Evolutionary conservation across 441 rosid genomes (phyloP).

Genomic region (Bruguiera hainesii): DNA sequence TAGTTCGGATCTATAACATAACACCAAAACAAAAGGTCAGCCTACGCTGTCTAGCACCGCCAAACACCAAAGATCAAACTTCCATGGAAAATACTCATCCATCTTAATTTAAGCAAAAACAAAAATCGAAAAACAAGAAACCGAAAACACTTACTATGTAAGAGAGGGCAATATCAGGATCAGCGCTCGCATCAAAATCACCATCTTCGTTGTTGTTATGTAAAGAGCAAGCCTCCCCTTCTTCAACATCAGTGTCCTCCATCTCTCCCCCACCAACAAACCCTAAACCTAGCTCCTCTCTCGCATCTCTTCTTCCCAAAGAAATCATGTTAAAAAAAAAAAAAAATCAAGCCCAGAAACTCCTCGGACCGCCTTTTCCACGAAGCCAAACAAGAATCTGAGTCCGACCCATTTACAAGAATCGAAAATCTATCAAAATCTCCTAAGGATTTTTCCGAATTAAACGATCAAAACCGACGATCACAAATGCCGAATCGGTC

Average conservation of each 20-base stretch:
- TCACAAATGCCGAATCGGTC: slow-evolving; percentile 31
- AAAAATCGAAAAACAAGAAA: not conserved
- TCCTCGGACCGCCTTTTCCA: slow-evolving; percentile 22
- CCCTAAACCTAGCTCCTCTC: slow-evolving; percentile 65
- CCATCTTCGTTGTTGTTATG: slow-evolving; percentile 40
- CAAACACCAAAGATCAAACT: slow-evolving; percentile 9
- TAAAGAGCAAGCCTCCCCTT: slow-evolving; percentile 93
- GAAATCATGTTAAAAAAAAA: slow-evolving; percentile 48
- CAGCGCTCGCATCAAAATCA: slow-evolving; percentile 44
- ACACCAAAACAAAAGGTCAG: slow-evolving; percentile 22
- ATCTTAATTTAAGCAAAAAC: not conserved
- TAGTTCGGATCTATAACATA: slow-evolving; percentile 29
- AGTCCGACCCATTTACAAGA: slow-evolving; percentile 26
- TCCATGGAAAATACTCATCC: not conserved
- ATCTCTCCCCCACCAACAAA: slow-evolving; percentile 40
- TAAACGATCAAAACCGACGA: slow-evolving; percentile 38
- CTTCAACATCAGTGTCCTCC: slow-evolving; percentile 94
- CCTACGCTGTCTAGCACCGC: slow-evolving; percentile 9
- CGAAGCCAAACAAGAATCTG: slow-evolving; percentile 18
- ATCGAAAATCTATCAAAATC: slow-evolving; percentile 27
- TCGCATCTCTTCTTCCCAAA: slow-evolving; percentile 58
- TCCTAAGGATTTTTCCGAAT: slow-evolving; percentile 26
- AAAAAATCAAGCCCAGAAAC: slow-evolving; percentile 18
- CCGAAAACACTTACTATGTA: slow-evolving; percentile 60
- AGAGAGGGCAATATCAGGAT: slow-evolving; percentile 76